Evolutionary conservation across 345 rosid genomes (phyloP), one percentile per base, ranked within the genome.

Genomic region (Iberis pinnata): DNA sequence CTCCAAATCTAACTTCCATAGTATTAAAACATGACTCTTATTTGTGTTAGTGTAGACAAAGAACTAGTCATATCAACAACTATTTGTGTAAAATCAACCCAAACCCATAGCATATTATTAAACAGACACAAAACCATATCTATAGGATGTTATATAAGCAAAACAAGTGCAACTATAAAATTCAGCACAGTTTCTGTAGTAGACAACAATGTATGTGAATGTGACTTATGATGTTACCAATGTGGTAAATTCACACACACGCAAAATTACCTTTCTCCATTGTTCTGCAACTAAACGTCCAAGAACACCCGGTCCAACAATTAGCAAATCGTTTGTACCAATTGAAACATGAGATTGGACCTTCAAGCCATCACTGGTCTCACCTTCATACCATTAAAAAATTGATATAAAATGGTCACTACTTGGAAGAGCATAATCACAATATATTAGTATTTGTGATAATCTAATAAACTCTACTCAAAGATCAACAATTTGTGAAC

Each of bases 281-380:
- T 78, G 66, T 69, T 88, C 73, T 15, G 95, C 98, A 25, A 84
- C 98, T 62, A 88, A 73, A 43, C 96, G 98, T 64, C 98, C 96
- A 36, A 92, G 93, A 72, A 88, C 95, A 45, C 98, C 98, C 0
- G 98, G 89, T 39, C 98, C 98, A 11, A 92, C 84, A 53, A 92
- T 83, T 48, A 88, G 70, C 60, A 92, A 70, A 83, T 92, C 96
- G 44, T 73, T 51, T 66, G 73, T 72, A 8, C 92, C 93, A 42
- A 85, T 75, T 47, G 59, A 38, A 18, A 78, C 76, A 7, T 68
- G 69, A 17, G 83, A 68, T 24, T 64, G 66, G 22, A 73, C 68
- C 70, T 71, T 73, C 75, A 66, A 59, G 61, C 68, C 73, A 56
- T 76, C 85, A 52, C 60, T 58, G 2, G 72, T 60, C 18, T 71